Conservation (phyloP, 345 rosid species). For the Nephelium lappaceum region DNA sequence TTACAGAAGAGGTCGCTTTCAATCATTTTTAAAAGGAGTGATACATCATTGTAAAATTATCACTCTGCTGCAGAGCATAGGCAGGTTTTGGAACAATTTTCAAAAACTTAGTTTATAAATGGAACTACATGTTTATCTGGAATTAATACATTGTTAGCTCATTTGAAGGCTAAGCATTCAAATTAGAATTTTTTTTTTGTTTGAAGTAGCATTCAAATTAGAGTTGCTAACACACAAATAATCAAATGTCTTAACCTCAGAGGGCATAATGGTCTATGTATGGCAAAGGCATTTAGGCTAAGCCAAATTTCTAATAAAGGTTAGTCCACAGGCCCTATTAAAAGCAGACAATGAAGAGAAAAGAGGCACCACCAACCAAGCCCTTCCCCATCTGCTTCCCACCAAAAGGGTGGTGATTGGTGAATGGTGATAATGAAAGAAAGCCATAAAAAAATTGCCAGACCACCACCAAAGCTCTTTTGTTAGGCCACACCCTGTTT, state of each 20-base stretch:
- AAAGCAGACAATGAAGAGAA: slow-evolving; percentile 37
- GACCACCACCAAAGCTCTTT: slow-evolving; percentile 24
- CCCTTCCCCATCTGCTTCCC: slow-evolving; percentile 33
- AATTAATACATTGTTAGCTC: background rate
- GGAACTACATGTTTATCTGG: background rate
- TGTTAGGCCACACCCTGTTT: slow-evolving; percentile 34
- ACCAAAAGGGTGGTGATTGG: slow-evolving; percentile 22
- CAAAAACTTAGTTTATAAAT: background rate
- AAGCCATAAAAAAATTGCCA: slow-evolving; percentile 22
- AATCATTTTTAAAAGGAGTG: background rate
- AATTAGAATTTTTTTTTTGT: background rate
- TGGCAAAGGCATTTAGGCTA: slow-evolving; percentile 6
- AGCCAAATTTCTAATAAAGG: slow-evolving; percentile 11
- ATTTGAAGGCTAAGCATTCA: background rate
- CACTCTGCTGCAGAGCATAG: background rate
- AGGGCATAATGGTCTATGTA: slow-evolving; percentile 20
- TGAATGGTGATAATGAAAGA: slow-evolving; percentile 37
- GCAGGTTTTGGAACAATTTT: slow-evolving; percentile 4
- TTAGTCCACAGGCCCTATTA: slow-evolving; percentile 16
- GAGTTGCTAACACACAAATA: background rate
- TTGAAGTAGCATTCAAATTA: background rate
- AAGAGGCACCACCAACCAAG: slow-evolving; percentile 23
- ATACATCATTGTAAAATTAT: slow-evolving; percentile 13
- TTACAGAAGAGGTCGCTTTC: slow-evolving; percentile 8
- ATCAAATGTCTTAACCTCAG: background rate